Percentiles rank a stretch among this genome's conserved stretches.
Conservation (phyloP, 495 filamentous ascomycete genomes). For the Filosporella fistucella region DNA sequence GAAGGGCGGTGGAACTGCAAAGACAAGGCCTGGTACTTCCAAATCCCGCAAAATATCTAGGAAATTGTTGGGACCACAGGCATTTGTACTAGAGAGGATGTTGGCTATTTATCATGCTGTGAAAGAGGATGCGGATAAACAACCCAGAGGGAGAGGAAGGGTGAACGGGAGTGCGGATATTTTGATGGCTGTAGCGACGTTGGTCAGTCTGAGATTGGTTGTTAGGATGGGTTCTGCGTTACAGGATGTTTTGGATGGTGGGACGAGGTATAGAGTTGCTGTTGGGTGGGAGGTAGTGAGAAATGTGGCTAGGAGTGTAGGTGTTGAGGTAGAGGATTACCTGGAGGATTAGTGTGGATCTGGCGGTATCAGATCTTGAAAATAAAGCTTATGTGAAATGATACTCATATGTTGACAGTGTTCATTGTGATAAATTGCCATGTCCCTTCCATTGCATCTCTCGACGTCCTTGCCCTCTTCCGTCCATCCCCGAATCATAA, state of each 20-base stretch:
- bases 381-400: too few relatives aligned
- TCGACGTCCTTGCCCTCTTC: too few relatives aligned
- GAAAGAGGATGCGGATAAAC: constrained; percentile 53
- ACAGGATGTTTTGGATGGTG: constrained; percentile 56
- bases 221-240: constrained; percentile 48
- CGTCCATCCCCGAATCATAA: too few relatives aligned
- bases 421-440: too few relatives aligned
- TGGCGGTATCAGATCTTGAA: too few relatives aligned
- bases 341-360: constrained; percentile 65
- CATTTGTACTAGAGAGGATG: constrained; percentile 83
- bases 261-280: constrained; percentile 67
- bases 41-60: constrained; percentile 61
- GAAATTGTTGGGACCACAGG: constrained; percentile 66
- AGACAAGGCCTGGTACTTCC: constrained; percentile 16
- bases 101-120: constrained; percentile 84
- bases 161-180: constrained; percentile 53
- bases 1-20: constrained; percentile 30
- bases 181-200: constrained; percentile 70
- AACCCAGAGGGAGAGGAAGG: constrained; percentile 15
- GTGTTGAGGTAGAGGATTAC: constrained; percentile 69
- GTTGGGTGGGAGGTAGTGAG: constrained; percentile 71
- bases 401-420: too few relatives aligned
- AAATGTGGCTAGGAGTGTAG: constrained; percentile 60
- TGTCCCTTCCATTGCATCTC: too few relatives aligned
- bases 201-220: constrained; percentile 73